A percentile compares a stretch with the other conserved stretches of the same genome.
phyloP scores from a whole-genome alignment of 169 alveolate species.

The Eimeria zaria region DNA sequence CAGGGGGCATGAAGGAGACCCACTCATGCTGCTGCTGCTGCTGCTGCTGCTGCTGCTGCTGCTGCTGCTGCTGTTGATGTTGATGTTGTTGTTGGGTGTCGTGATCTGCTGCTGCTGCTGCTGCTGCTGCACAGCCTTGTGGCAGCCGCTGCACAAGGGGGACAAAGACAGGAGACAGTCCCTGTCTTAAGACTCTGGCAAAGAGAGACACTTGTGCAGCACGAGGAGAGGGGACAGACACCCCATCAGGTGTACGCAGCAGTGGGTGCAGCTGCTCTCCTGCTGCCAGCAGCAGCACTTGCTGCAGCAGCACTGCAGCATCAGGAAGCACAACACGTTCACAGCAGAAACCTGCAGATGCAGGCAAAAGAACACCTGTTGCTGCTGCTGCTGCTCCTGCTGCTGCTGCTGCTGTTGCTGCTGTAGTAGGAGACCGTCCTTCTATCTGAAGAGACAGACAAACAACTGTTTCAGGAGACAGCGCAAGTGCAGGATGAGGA shows the following conservation, averaged over 20 bases:
- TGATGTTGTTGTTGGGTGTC: background rate
- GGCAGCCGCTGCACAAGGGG: background rate
- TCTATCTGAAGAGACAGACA: conserved; percentile 3
- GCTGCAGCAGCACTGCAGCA: conserved; percentile 22
- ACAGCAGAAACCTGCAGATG: background rate
- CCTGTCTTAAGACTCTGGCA: background rate
- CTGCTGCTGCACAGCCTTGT: conserved; percentile 6
- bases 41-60: conserved; percentile 14
- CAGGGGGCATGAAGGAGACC: conserved; percentile 40
- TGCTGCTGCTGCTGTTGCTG: conserved; percentile 4
- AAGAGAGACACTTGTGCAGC: background rate
- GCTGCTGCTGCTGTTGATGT: conserved; percentile 5
- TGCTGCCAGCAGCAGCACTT: conserved; percentile 57
- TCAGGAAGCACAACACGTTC: conserved; percentile 36
- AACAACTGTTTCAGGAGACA: background rate
- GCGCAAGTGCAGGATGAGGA: conserved; percentile 38
- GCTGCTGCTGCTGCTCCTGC: background rate
- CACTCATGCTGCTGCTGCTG: conserved; percentile 58
- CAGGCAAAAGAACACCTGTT: background rate
- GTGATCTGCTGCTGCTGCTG: background rate
- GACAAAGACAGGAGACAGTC: background rate
- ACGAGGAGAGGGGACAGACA: conserved; percentile 12
- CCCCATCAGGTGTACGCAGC: background rate
- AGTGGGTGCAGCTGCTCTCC: conserved; percentile 37
- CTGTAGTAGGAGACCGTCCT: background rate